Percentiles rank a stretch among this genome's conserved stretches.
phyloP scores from a whole-genome alignment of 495 filamentous ascomycete species.

The Parathielavia appendiculata region DNA sequence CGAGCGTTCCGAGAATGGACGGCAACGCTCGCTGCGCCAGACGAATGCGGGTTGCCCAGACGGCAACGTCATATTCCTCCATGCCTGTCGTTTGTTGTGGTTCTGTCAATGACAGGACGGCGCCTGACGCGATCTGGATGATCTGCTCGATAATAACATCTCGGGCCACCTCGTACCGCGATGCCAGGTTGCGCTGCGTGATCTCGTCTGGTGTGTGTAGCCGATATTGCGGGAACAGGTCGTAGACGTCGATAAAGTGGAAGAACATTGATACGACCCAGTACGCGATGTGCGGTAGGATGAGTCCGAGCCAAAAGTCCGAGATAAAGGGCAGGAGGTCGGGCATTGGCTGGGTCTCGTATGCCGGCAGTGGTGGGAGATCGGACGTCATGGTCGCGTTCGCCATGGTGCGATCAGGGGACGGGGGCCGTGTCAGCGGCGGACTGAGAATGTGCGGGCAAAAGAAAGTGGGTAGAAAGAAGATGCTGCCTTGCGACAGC shows the following conservation, averaged over 20 bases:
- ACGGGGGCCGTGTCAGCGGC: conserved; percentile 18
- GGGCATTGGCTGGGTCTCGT: conserved; percentile 59
- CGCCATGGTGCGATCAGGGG: conserved; percentile 32
- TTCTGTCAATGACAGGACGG: conserved; percentile 59
- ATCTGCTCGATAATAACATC: conserved; percentile 86
- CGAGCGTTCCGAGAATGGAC: conserved; percentile 47
- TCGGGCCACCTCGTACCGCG: conserved; percentile 72
- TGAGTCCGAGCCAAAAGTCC: conserved; percentile 68
- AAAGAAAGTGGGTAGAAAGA: background rate
- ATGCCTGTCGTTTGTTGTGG: conserved; percentile 58
- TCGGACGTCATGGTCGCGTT: conserved; percentile 40
- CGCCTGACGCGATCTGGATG: conserved; percentile 69
- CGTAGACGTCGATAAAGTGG: conserved; percentile 74
- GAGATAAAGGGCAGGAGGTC: conserved; percentile 72
- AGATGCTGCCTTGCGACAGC: conserved; percentile 9
- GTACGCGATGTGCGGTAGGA: conserved; percentile 78
- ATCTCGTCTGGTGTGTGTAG: conserved; percentile 90
- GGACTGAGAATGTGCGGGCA: conserved; percentile 7
- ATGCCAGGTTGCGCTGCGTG: conserved; percentile 76
- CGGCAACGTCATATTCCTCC: conserved; percentile 76
- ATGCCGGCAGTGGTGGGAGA: conserved; percentile 74
- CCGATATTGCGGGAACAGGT: conserved; percentile 80
- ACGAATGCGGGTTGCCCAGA: conserved; percentile 73
- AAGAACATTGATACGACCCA: conserved; percentile 85
- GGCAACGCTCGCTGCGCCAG: conserved; percentile 66